Base-by-base conservation (phyloP, 257 asterid species). In the Nicotiana paniculata region DNA sequence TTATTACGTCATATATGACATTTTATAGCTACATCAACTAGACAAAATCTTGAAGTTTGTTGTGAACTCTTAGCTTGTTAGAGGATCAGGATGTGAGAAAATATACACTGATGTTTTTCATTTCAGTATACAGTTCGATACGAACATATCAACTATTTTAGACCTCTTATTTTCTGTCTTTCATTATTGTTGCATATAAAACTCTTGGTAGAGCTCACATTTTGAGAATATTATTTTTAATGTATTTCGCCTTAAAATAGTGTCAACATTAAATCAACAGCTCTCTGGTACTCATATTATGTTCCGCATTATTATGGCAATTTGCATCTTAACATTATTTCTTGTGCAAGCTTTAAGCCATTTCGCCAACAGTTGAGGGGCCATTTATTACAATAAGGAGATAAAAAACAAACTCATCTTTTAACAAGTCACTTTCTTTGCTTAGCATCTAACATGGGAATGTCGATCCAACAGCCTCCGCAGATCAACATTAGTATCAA, bases 251-350 rank as follows among this genome's bases (percentile, higher is more conserved):
- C 51, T 67, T 3, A 16, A 66, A 30, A 66, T 46, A 24, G 8
- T 46, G 62, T 74, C 10, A 72, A 12, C 59, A 43, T 72, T 24
- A 46, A 72, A 72, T 72, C 15, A 48, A 74, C 26, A 74, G 79
- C 35, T 48, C 24, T 26, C 24, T 26, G 62, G 16, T 74, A 43
- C 79, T 16, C 62, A 26, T 48, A 48, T 26, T 74, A 74, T 74
- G 79, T 74, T 48, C 15, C 51, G 79, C 26, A 48, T 74, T 74
- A 74, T 74, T 74, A 74, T 74, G 51, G 26, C 62, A 74, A 59
- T 74, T 5, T 72, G 51, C 51, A 24, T 33, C 79, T 70, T 13
- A 70, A 74, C 24, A 26, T 12, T 24, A 26, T 48, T 48, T 26
- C 24, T 74, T 48, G 21, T 26, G 57, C 9, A n/a, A n/a, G n/a